These are phyloP conservation scores for Protomyces lactucae-debilis DNA, from an alignment of 1,139 yeast species.

Conservation along the genomic window DNA sequence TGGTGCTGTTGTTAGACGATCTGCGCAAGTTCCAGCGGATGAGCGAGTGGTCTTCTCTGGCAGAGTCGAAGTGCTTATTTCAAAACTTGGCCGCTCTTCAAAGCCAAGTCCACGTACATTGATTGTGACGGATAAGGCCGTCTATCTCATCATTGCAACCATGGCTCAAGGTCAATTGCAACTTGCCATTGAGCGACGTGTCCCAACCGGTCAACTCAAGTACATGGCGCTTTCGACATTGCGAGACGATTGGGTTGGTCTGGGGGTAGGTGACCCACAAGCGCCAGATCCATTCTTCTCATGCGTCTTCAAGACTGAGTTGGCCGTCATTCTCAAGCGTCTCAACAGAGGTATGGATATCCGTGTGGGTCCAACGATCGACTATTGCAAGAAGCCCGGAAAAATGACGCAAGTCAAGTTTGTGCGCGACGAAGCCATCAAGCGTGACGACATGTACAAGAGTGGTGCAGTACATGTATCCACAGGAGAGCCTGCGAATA, in stretches of 20 bases:
- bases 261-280: conserved; percentile 48
- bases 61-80: conserved; percentile 70
- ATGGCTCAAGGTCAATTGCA: conserved; percentile 68
- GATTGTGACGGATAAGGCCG: conserved; percentile 46
- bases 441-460: conserved; percentile 73
- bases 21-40: conserved; percentile 54
- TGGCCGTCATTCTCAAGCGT: conserved; percentile 68
- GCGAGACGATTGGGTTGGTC: conserved; percentile 92
- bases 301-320: conserved; percentile 82
- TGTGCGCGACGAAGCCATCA: conserved; percentile 55
- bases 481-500: conserved; percentile 69
- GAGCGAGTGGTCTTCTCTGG: conserved; percentile 73
- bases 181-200: conserved; percentile 58
- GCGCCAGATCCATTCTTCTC: conserved; percentile 80
- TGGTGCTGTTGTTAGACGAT: conserved; percentile 60
- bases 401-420: conserved; percentile 66
- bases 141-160: conserved; percentile 68
- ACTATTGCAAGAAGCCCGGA: conserved; percentile 88
- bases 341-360: conserved; percentile 57
- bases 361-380: conserved; percentile 67
- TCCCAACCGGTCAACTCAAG: conserved; percentile 58
- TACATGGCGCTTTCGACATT: conserved; percentile 64
- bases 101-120: conserved; percentile 69
- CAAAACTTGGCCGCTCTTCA: conserved; percentile 92
- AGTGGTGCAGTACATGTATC: conserved; percentile 81